phyloP scores from a whole-genome alignment of 2,329 filamentous ascomycete genomes.

The Diplodia scrobiculata region DNA sequence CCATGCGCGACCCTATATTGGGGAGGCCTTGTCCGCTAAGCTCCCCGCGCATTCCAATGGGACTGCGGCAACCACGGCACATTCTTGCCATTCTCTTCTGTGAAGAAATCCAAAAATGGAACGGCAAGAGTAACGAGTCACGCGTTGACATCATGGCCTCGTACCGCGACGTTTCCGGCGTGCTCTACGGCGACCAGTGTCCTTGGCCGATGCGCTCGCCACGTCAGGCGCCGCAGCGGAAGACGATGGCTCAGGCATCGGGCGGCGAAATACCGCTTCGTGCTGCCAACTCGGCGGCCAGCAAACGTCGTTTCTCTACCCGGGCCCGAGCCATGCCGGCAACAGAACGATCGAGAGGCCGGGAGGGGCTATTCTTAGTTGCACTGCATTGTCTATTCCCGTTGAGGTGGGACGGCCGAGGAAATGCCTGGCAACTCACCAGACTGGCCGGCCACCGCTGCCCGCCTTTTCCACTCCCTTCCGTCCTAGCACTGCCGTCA shows the following conservation, averaged over 20 bases:
- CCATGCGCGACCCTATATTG: not conserved
- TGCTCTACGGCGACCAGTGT: not conserved
- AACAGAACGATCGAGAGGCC: not conserved
- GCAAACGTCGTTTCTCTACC: not conserved
- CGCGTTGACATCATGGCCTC: slow-evolving; percentile 3
- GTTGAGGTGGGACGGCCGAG: slow-evolving; percentile 4
- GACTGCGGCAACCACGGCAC: not conserved
- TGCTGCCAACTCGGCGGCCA: not conserved
- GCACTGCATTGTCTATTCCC: not conserved
- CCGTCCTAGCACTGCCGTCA: slow-evolving; percentile 1
- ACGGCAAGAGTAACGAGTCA: not conserved
- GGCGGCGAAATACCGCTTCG: slow-evolving; percentile 4
- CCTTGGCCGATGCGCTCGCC: slow-evolving; percentile 8
- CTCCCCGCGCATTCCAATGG: not conserved
- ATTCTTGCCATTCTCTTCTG: not conserved
- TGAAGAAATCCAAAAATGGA: not conserved
- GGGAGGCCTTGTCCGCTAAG: not conserved
- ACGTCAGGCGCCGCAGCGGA: not conserved
- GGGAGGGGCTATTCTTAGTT: slow-evolving; percentile 24
- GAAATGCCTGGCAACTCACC: not conserved
- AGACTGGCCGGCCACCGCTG: slow-evolving; percentile 12
- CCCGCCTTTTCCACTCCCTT: not conserved
- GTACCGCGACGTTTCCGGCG: slow-evolving; percentile 6
- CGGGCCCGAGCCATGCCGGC: not conserved
- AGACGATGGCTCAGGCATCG: not conserved